Conservation (phyloP, 148 eudicot genomes). For the Limonium bicolor region DNA sequence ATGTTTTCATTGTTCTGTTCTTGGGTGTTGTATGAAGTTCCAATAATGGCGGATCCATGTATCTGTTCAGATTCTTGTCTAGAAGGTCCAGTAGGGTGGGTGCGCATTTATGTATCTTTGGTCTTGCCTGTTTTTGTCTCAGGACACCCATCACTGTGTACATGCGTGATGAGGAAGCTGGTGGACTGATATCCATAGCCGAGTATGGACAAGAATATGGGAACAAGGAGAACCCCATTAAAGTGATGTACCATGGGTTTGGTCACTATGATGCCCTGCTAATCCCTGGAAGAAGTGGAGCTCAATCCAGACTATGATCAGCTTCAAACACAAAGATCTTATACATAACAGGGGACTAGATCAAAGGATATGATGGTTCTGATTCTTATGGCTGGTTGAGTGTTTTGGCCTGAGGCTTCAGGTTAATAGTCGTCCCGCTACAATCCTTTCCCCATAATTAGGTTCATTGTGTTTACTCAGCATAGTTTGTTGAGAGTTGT, state of each 20-base stretch:
- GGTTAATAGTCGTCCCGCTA: too few relatives aligned
- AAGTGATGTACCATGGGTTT: conserved; percentile 71
- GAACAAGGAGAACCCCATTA: conserved; percentile 73
- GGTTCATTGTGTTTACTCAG: too few relatives aligned
- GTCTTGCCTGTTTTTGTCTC: conserved; percentile 4
- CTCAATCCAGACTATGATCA: conserved; percentile 33
- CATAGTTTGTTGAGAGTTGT: too few relatives aligned
- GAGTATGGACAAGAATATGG: conserved; percentile 95
- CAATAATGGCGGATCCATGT: too few relatives aligned
- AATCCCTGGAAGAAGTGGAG: conserved; percentile 38
- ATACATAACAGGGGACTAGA: too few relatives aligned
- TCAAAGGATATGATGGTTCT: too few relatives aligned
- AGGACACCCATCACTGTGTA: conserved; percentile 97
- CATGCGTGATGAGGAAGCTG: conserved; percentile 55
- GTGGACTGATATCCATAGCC: conserved; percentile 78
- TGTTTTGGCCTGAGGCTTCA: too few relatives aligned
- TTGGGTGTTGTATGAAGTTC: background rate
- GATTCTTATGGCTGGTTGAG: too few relatives aligned
- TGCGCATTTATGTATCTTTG: background rate
- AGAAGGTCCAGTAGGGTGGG: too few relatives aligned
- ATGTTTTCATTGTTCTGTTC: conserved; percentile 7
- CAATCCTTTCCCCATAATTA: too few relatives aligned
- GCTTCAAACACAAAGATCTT: too few relatives aligned
- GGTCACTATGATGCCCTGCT: conserved; percentile 93
- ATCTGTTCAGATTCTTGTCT: too few relatives aligned